Evolutionary conservation across 441 rosid species (phyloP), one percentile per base, ranked within the genome.

Genomic region (Manihot esculenta): DNA sequence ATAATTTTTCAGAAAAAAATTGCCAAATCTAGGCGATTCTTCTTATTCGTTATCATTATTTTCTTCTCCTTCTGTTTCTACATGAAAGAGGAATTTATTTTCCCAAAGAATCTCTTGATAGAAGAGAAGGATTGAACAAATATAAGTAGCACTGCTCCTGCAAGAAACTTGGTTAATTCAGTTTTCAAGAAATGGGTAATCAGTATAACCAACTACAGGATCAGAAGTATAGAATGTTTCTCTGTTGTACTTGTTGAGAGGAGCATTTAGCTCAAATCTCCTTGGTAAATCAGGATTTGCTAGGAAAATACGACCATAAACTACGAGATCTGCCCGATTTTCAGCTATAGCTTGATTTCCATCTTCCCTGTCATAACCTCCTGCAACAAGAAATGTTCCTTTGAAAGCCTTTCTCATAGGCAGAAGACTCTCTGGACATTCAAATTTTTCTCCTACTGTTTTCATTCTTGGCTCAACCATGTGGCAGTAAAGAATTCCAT

Each of bases 381-480:
- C 84, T 10, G 81, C 76, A 35, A 47, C 81, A 23, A 81, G 66
- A 65, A 79, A 78, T 18, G 78, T 76, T 5, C 84, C 84, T 17
- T 65, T 55, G 66, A 81, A 84, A 59, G 78, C 83, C 47, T 81
- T 77, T 60, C 78, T 74, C 80, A 81, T 81, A 2, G 79, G 80
- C 12, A 69, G 18, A 24, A 83, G 84, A 70, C 84, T 78, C 1
- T 72, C 44, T 4, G 72, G 67, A 18, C 42, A 12, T 30, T 72
- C 73, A 50, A 1, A 1, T 48, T 10, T 69, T 69, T 72, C 78
- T 4, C 27, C 70, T 2, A 17, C 50, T 0, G 18, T 70, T 63
- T n/a, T 69, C 78, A 79, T 79, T 74, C 83, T 77, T 10, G 85
- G 87, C 63, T 81, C 85, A 35, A 84, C 74, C 83, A 77, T 79